phyloP scores from a whole-genome alignment of 768 basidiomycete genomes.

The Boletus rex-veris region DNA sequence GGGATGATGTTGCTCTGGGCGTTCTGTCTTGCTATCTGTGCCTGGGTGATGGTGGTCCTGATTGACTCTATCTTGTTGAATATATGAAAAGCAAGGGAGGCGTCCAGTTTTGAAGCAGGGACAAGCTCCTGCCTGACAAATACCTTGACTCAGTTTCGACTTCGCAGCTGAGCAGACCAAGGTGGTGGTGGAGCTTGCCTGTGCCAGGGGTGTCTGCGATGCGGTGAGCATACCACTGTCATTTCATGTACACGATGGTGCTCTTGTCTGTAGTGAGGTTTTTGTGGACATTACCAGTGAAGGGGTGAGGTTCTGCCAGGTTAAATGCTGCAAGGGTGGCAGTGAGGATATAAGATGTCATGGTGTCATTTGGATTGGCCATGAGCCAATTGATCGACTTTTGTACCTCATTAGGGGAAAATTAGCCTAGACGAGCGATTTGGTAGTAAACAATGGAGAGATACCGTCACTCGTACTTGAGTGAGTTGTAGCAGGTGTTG shows the following conservation, averaged over 20 bases:
- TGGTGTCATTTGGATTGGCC: constrained; percentile 59
- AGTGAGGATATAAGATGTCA: constrained; percentile 67
- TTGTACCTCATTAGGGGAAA: constrained; percentile 59
- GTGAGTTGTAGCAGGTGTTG: constrained; percentile 63
- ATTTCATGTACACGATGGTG: constrained; percentile 57
- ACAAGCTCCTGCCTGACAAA: too few relatives aligned
- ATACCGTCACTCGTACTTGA: constrained; percentile 69
- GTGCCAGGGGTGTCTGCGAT: too few relatives aligned
- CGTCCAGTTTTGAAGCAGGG: too few relatives aligned
- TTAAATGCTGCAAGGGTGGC: constrained; percentile 66
- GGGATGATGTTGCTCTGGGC: too few relatives aligned
- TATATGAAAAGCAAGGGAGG: too few relatives aligned
- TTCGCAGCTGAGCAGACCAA: too few relatives aligned
- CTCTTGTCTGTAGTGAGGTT: constrained; percentile 43
- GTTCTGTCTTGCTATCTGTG: too few relatives aligned
- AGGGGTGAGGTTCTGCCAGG: constrained; percentile 51
- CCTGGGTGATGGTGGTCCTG: too few relatives aligned
- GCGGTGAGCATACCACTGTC: too few relatives aligned
- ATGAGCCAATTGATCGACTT: constrained; percentile 67
- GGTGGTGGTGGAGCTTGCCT: too few relatives aligned
- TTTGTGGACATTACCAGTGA: constrained; percentile 44
- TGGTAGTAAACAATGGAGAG: constrained; percentile 62
- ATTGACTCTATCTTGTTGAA: too few relatives aligned
- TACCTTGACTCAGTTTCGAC: too few relatives aligned
- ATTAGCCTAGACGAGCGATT: constrained; percentile 59